Conservation (phyloP, 768 basidiomycete genomes). For the Termitomyces sp. region DNA sequence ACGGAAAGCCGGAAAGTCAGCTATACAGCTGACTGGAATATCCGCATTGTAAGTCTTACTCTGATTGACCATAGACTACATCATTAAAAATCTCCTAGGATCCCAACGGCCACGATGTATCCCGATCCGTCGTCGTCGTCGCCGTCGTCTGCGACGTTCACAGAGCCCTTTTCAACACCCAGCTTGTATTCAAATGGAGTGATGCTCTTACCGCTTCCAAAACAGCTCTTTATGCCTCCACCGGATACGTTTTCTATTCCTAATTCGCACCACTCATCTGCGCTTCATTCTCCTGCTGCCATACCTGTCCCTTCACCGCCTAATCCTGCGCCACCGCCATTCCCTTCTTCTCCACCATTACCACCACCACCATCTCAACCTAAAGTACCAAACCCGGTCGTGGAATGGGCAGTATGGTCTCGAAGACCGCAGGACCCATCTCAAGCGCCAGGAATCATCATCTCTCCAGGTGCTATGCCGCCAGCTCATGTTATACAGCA, state of each 20-base stretch:
- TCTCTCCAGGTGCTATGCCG: slow-evolving; percentile 59
- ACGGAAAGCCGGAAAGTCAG: neutral
- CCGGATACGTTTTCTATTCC: slow-evolving; percentile 14
- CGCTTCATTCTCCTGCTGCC: slow-evolving; percentile 2
- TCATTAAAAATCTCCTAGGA: neutral
- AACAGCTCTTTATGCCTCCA: slow-evolving; percentile 53
- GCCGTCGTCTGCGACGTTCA: neutral
- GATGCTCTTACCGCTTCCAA: slow-evolving; percentile 51
- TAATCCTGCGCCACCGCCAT: neutral
- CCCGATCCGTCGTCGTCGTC: slow-evolving; percentile 8
- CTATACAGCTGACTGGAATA: neutral
- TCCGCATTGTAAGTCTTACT: neutral
- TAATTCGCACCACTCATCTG: slow-evolving; percentile 1
- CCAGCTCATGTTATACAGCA: slow-evolving; percentile 51
- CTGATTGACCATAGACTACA: neutral
- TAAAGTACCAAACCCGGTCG: slow-evolving; percentile 8
- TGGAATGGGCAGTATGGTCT: slow-evolving; percentile 65
- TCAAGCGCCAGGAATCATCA: slow-evolving; percentile 64
- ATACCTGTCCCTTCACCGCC: neutral
- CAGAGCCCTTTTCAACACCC: slow-evolving; percentile 8
- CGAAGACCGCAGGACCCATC: slow-evolving; percentile 62
- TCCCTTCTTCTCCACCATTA: neutral
- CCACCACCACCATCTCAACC: slow-evolving; percentile 1
- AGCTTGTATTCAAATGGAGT: slow-evolving; percentile 3
- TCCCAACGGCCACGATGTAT: slow-evolving; percentile 1